A percentile compares a stretch with the other conserved stretches of the same genome.
phyloP scores from a whole-genome alignment of 306 rosid species.

The Malus asiatica region DNA sequence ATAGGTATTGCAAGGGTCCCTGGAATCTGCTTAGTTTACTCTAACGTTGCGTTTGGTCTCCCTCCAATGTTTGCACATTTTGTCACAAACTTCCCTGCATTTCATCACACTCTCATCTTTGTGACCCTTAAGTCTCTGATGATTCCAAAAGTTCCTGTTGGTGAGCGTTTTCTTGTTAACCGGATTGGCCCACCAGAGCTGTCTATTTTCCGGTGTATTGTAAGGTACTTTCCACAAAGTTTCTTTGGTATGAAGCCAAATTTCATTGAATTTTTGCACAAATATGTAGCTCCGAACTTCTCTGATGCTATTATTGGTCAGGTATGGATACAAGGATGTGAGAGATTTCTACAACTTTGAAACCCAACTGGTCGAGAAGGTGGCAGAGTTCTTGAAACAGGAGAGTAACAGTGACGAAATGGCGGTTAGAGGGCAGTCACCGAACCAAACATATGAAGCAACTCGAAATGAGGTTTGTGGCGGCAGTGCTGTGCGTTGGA shows the following conservation, averaged over 20 bases:
- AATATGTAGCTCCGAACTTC: neutral
- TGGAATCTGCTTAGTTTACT: slow-evolving; percentile 26
- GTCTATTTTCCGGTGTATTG: slow-evolving; percentile 8
- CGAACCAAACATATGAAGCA: neutral
- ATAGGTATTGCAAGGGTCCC: slow-evolving; percentile 21
- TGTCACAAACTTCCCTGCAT: slow-evolving; percentile 26
- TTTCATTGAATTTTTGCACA: neutral
- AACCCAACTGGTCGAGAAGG: slow-evolving; percentile 6
- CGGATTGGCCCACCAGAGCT: slow-evolving; percentile 5
- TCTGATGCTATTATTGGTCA: neutral
- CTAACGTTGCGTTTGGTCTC: slow-evolving; percentile 14
- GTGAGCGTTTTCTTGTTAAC: slow-evolving; percentile 8
- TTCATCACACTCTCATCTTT: slow-evolving; percentile 20
- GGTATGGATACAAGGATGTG: slow-evolving; percentile 21
- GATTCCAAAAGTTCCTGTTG: slow-evolving; percentile 15
- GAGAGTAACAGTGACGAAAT: neutral
- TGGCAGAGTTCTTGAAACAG: slow-evolving; percentile 12
- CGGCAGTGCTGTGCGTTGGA: neutral
- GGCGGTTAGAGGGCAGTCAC: neutral
- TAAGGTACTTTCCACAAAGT: neutral
- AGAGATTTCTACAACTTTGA: slow-evolving; percentile 10
- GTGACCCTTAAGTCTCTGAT: slow-evolving; percentile 16
- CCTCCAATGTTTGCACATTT: slow-evolving; percentile 27
- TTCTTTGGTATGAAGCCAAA: neutral
- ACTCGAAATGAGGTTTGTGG: neutral